Evolutionary conservation across 164 flowering plant species (phyloP), one percentile per base, ranked within the genome.

Genomic region (Magnolia kwangsiensis): DNA sequence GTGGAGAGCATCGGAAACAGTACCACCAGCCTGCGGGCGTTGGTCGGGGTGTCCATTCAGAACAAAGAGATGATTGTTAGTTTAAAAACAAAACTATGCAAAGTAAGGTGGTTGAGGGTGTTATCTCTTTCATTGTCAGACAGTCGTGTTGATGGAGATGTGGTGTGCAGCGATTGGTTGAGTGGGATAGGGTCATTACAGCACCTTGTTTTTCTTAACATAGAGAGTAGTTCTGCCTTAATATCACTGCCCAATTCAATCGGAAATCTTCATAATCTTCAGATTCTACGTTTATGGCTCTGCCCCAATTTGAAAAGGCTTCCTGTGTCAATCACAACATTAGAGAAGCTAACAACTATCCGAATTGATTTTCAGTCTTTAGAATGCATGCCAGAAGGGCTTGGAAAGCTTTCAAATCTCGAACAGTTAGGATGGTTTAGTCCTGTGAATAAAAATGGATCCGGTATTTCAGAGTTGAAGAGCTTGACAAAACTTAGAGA

Each of bases 121-220:
- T 69, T 69, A 20, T 6, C 8, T 69, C 50, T 69, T 69, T 3
- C 18, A 16, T 69, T 69, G 1, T 4, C 6, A 31, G 0, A 31
- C 45, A 4, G 0, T 0, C 0, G 1, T 11, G 0, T 8, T 21
- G 10, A 29, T 7, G 4, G 23, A 14, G 9, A 31, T 24, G 21
- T 27, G 5, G 14, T 11, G 14, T 19, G 10, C 21, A 64, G 37
- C 11, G 27, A 70, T 8, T 7, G 24, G 24, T 50, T 49, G 58
- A 8, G 27, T 70, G 72, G 72, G 59, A 70, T 70, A 16, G 72
- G 72, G 9, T 70, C 72, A 50, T 20, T 70, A 7, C 24, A 21
- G 4, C 58, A 49, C 13, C 72, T 70, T 2, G 50, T 49, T 50
- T 70, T 8, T 70, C 72, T 70, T 18, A 19, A 50, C 1, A 49